Percentiles rank a stretch among this genome's conserved stretches.
phyloP scores from a whole-genome alignment of 106 monocot genomes.

The Dendrobium catenatum region DNA sequence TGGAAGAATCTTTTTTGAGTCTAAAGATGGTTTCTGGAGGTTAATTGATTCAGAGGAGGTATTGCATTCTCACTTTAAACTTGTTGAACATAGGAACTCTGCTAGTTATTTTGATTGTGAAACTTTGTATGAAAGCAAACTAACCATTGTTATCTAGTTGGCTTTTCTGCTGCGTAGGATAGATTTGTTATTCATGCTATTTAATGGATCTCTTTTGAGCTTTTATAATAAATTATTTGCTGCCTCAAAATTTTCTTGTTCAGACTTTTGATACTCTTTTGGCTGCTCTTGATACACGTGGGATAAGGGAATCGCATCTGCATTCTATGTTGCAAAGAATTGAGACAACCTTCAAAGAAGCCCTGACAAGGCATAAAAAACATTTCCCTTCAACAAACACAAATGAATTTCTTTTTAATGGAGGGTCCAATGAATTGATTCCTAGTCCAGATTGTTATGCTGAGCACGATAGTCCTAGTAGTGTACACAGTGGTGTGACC shows the following conservation, averaged over 20 bases:
- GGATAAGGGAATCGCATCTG: conserved; percentile 85
- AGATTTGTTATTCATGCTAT: not conserved
- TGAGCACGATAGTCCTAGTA: conserved; percentile 56
- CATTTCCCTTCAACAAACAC: not conserved
- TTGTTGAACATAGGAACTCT: too few species aligned
- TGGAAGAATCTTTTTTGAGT: conserved; percentile 95
- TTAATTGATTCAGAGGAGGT: conserved; percentile 97
- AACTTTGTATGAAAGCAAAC: not conserved
- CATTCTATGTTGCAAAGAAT: conserved; percentile 84
- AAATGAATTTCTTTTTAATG: conserved; percentile 14
- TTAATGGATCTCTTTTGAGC: not conserved
- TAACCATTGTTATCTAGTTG: too few species aligned
- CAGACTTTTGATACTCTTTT: conserved; percentile 87
- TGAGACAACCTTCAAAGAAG: conserved; percentile 78
- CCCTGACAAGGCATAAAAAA: conserved; percentile 38
- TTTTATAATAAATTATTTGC: not conserved
- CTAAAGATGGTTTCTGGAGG: conserved; percentile 82
- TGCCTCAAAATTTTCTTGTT: not conserved
- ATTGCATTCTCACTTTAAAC: not conserved
- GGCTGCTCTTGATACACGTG: conserved; percentile 76
- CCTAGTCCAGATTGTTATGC: conserved; percentile 36
- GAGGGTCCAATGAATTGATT: conserved; percentile 19
- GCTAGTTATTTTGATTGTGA: too few species aligned
- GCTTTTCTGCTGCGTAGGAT: too few species aligned
- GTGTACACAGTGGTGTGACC: conserved; percentile 23